Conservation (phyloP, 2,329 filamentous ascomycete genomes). For the Botrytis deweyae region DNA sequence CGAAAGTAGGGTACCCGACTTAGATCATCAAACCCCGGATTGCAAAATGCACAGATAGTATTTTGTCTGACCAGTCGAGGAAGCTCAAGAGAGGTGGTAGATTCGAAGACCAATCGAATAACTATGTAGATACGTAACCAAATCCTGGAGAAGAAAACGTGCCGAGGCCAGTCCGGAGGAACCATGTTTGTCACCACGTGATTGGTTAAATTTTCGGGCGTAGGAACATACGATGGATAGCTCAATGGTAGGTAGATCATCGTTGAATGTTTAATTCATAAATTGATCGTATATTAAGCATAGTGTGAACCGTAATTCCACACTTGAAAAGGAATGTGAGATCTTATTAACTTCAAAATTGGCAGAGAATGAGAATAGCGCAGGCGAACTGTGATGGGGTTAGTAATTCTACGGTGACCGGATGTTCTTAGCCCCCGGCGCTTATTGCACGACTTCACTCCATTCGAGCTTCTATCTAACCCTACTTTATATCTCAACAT, state of each 20-base stretch:
- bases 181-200: neutral
- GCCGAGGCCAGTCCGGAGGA: neutral
- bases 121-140: neutral
- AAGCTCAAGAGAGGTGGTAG: neutral
- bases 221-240: neutral
- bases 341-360: neutral
- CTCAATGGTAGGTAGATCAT: neutral
- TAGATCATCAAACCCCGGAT: constrained; percentile 7
- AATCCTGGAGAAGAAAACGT: neutral
- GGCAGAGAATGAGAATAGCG: neutral
- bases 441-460: neutral
- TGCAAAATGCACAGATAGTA: neutral
- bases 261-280: neutral
- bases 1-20: too few species aligned
- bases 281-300: neutral
- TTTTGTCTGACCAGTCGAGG: neutral
- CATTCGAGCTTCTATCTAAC: neutral
- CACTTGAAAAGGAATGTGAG: neutral
- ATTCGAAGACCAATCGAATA: neutral
- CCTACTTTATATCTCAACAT: neutral
- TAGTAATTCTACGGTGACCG: neutral
- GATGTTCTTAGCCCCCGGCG: neutral
- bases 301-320: neutral
- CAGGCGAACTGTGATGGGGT: neutral
- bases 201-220: neutral